Evolutionary conservation across 768 basidiomycete species (phyloP).

Genomic region (Hemileccinum rubropunctum): DNA sequence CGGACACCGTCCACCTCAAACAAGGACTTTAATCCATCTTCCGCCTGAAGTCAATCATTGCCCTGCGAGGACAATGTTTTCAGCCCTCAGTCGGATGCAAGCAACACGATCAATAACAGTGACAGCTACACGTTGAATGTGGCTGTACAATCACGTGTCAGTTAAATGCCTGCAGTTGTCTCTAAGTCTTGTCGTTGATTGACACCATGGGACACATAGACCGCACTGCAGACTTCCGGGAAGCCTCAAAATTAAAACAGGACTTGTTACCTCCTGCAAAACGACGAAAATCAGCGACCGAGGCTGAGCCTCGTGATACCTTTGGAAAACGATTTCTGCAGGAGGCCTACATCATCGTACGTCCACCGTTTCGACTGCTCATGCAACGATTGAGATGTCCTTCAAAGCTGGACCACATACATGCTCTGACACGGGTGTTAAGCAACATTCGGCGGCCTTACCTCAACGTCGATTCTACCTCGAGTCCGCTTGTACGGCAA

Average conservation of each 20-base stretch:
- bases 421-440: conserved; percentile 69
- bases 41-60: conserved; percentile 28
- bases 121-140: background rate
- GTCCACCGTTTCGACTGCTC: conserved; percentile 8
- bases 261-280: conserved; percentile 42
- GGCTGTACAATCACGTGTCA: conserved; percentile 22
- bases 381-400: background rate
- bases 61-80: conserved; percentile 19
- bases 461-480: conserved; percentile 69
- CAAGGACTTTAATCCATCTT: conserved; percentile 49
- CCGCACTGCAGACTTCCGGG: conserved; percentile 62
- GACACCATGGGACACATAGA: conserved; percentile 52
- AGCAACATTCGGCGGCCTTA: conserved; percentile 80
- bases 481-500: conserved; percentile 51
- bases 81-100: conserved; percentile 20
- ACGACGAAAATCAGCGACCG: conserved; percentile 44
- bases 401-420: conserved; percentile 68
- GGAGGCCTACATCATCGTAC: conserved; percentile 74
- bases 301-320: conserved; percentile 37
- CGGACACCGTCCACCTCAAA: conserved; percentile 68
- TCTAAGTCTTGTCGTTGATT: background rate
- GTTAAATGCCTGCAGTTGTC: background rate
- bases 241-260: conserved; percentile 48
- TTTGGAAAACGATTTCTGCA: conserved; percentile 66
- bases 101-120: no score